Evolutionary conservation across 768 basidiomycete genomes (phyloP), one percentile per base, ranked within the genome.

Genomic region (Termitomyces eurrhizus): DNA sequence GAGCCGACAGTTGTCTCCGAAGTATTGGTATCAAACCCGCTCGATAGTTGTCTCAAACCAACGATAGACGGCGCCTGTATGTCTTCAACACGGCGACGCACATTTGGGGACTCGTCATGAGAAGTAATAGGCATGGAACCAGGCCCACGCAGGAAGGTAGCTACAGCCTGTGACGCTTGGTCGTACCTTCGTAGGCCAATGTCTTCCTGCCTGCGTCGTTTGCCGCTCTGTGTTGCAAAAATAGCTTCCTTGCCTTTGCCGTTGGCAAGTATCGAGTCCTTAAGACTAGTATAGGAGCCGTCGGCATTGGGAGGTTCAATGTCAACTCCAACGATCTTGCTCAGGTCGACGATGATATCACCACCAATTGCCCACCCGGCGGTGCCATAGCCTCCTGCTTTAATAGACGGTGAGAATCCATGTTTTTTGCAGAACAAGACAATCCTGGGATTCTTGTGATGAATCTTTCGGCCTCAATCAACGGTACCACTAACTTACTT

Each of bases 301-400:
- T 80, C 80, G 12, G 63, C 67, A 13, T 70, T 73, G 18, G 89
- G 89, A 7, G 78, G 66, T 68, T 90, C 89, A 57, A 93, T 85
- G 36, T 86, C 82, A 42, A 90, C 77, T 41, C 88, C 86, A 56
- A 78, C 77, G 53, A 97, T 75, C 65, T 80, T 83, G 67, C 80
- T 83, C 52, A 96, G 74, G 74, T 96, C 95, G 65, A 95, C 73
- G 68, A 96, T 86, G 59, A 96, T 78, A 67, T 95, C 89, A 41
- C 95, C 95, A 16, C 86, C 86, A 57, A 95, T 83, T 51, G 92
- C 85, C 90, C 93, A 93, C 1, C 93, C 94, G 11, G 88, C 92
- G 1, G 91, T 95, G 7, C 93, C 95, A 69, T 90, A 95, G 0
- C 95, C 95, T 29, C 95, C 95, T 1, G 92, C 90, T 70, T 93